A percentile compares a stretch with the other conserved stretches of the same genome.
These are phyloP conservation scores for Pythium coloratum DNA, from an alignment of 352 stramenopile genomes.

Conservation along the genomic window DNA sequence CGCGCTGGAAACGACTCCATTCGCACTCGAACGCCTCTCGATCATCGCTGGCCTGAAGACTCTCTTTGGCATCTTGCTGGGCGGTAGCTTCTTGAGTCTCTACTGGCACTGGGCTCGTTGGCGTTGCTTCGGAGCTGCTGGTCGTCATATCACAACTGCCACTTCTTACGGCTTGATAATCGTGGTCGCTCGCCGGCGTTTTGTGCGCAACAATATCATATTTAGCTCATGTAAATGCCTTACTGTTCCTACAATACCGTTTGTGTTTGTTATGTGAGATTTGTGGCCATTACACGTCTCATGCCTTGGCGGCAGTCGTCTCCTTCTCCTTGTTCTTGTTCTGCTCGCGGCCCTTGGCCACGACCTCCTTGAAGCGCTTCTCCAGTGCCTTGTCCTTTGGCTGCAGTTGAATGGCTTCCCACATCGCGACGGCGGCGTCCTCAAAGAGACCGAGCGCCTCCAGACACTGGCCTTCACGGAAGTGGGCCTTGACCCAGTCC, in stretches of 20 bases:
- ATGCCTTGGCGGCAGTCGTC: constrained; percentile 19
- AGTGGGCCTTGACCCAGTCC: constrained; percentile 81
- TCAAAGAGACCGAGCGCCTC: constrained; percentile 73
- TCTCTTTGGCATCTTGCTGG: not conserved
- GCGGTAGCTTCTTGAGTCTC: too few species aligned
- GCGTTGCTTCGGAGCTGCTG: too few species aligned
- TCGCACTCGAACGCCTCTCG: not conserved
- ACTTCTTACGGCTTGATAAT: not conserved
- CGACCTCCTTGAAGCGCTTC: constrained; percentile 81
- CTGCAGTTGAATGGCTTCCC: constrained; percentile 70
- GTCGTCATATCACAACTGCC: too few species aligned
- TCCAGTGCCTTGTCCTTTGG: constrained; percentile 74
- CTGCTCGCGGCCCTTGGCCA: constrained; percentile 63
- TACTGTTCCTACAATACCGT: constrained; percentile 1
- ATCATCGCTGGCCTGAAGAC: not conserved
- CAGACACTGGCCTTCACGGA: constrained; percentile 83
- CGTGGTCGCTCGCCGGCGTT: not conserved
- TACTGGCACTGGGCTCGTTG: too few species aligned
- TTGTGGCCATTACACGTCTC: constrained; percentile 6
- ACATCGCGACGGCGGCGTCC: constrained; percentile 73
- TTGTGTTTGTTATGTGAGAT: not conserved
- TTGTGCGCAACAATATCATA: constrained; percentile 3
- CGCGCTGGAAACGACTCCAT: constrained; percentile 11
- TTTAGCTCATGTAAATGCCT: not conserved
- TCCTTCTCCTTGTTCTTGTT: constrained; percentile 42